A percentile compares a stretch with the other conserved stretches of the same genome.
phyloP scores from a whole-genome alignment of 2,329 filamentous ascomycete genomes.

The Penicillium sp. region DNA sequence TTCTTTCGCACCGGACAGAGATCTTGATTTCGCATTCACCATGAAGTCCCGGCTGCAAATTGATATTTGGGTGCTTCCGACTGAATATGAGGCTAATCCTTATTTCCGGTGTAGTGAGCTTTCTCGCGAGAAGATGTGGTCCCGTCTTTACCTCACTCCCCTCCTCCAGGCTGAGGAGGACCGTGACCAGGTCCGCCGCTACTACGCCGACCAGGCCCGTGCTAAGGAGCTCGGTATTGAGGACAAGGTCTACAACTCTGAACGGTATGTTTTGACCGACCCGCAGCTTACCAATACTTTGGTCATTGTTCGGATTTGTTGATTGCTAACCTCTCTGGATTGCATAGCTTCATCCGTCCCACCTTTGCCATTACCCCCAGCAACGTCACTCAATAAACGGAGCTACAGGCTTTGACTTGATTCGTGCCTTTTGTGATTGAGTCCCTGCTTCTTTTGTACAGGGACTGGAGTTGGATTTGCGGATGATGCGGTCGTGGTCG shows the following conservation, averaged over 20 bases:
- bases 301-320: background rate
- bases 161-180: conserved; percentile 95
- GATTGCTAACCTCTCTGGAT: conserved; percentile 7
- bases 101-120: conserved; percentile 67
- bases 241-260: conserved; percentile 81
- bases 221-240: conserved; percentile 90
- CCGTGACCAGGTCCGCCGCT: conserved; percentile 84
- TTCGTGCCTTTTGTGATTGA: conserved; percentile 5
- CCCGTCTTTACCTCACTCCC: conserved; percentile 90
- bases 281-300: background rate
- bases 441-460: conserved; percentile 5
- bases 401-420: conserved; percentile 10
- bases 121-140: conserved; percentile 97
- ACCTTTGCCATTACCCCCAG: conserved; percentile 74
- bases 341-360: conserved; percentile 71
- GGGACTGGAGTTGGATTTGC: conserved; percentile 10
- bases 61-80: no score
- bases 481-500: background rate
- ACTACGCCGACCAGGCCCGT: conserved; percentile 81
- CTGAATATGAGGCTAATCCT: background rate
- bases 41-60: background rate
- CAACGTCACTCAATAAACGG: conserved; percentile 57
- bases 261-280: conserved; percentile 64
- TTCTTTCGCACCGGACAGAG: conserved; percentile 2
- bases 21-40: conserved; percentile 4